A percentile compares a stretch with the other conserved stretches of the same genome.
Evolutionary conservation across 1,284 basidiomycete genomes (phyloP).

Genomic region (Tilletia walkeri): DNA sequence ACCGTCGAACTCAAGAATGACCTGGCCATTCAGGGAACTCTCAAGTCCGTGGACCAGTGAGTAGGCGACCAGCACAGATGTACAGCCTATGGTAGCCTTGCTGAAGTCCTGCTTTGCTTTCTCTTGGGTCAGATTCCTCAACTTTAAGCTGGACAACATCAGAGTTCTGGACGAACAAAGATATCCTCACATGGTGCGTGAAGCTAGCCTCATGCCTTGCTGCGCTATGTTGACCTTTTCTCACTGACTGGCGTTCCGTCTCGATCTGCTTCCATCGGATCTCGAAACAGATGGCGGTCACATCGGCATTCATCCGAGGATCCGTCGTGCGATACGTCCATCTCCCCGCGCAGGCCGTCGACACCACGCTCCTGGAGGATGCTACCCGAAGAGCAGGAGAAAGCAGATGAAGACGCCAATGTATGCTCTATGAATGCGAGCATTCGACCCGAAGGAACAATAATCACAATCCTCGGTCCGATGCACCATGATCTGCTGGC

Average conservation of each 20-base stretch:
- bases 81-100: background rate
- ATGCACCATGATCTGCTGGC: no score
- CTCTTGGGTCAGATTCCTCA: slow-evolving; percentile 67
- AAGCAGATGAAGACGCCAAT: background rate
- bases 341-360: slow-evolving; percentile 84
- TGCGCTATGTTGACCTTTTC: background rate
- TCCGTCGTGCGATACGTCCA: slow-evolving; percentile 97
- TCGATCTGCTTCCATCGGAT: background rate
- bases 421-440: no score
- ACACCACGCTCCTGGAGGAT: slow-evolving; percentile 93
- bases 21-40: slow-evolving; percentile 88
- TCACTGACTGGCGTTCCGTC: background rate
- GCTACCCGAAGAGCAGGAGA: slow-evolving; percentile 76
- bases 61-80: background rate
- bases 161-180: slow-evolving; percentile 85
- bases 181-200: slow-evolving; percentile 91
- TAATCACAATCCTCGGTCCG: no score
- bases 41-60: slow-evolving; percentile 94
- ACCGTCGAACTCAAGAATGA: slow-evolving; percentile 99
- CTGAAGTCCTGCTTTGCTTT: background rate
- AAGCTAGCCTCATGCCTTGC: background rate
- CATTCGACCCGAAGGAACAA: no score
- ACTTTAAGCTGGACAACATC: slow-evolving; percentile 93
- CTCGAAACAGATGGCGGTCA: slow-evolving; percentile 81
- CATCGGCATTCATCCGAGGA: slow-evolving; percentile 97